Evolutionary conservation across 2,329 filamentous ascomycete genomes (phyloP).

Genomic region (Corynespora cassiicola): DNA sequence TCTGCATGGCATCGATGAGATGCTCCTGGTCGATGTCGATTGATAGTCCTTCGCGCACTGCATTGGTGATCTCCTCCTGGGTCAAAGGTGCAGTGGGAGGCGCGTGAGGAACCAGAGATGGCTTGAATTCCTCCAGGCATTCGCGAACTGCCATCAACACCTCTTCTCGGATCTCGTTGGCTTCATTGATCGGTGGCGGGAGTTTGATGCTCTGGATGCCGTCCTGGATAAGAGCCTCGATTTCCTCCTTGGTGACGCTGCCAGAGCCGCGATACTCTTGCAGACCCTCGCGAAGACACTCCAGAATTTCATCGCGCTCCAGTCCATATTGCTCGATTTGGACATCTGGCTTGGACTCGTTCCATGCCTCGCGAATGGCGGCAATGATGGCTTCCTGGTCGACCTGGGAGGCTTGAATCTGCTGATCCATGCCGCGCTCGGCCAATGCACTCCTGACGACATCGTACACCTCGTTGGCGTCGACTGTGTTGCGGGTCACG

Average conservation of each 20-base stretch:
- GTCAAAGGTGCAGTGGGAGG: conserved; percentile 52
- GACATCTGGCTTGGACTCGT: conserved; percentile 88
- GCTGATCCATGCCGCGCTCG: conserved; percentile 55
- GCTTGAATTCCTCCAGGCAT: conserved; percentile 83
- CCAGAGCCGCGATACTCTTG: conserved; percentile 70
- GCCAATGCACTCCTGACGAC: conserved; percentile 77
- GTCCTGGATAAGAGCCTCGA: conserved; percentile 84
- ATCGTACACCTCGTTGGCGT: conserved; percentile 85
- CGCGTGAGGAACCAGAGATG: conserved; percentile 47
- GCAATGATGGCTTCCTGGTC: conserved; percentile 84
- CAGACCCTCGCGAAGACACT: conserved; percentile 85
- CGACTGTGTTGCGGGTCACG: conserved; percentile 69
- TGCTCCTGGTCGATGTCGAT: conserved; percentile 58
- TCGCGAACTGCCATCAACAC: conserved; percentile 84
- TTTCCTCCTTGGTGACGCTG: conserved; percentile 79
- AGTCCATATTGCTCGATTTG: conserved; percentile 89
- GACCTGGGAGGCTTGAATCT: conserved; percentile 45
- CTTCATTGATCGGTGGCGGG: conserved; percentile 73
- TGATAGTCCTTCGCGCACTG: conserved; percentile 65
- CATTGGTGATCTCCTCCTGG: conserved; percentile 62
- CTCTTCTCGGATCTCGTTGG: conserved; percentile 78
- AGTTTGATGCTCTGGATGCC: conserved; percentile 82
- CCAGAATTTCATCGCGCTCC: conserved; percentile 87
- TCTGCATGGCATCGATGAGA: conserved; percentile 64
- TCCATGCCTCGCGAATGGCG: conserved; percentile 89